A percentile compares a stretch with the other conserved stretches of the same genome.
Evolutionary conservation across 2,329 filamentous ascomycete genomes (phyloP).

Genomic region (Penicillium sp.): DNA sequence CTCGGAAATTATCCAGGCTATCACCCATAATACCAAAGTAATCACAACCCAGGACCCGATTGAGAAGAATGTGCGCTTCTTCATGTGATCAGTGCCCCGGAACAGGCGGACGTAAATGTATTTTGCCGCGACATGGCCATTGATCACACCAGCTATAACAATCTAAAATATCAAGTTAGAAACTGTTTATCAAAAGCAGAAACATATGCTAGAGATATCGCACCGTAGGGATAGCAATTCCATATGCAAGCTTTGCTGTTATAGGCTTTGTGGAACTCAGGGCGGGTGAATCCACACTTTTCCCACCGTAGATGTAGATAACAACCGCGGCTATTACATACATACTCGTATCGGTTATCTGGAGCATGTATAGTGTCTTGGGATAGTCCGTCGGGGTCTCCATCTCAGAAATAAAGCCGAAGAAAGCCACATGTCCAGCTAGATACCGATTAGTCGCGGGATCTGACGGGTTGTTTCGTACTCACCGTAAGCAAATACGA

Average conservation of each 20-base stretch:
- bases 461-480: not conserved
- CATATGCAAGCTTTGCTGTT: slow-evolving; percentile 62
- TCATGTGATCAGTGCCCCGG: slow-evolving; percentile 53
- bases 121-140: slow-evolving; percentile 62
- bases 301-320: slow-evolving; percentile 64
- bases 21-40: slow-evolving; percentile 52
- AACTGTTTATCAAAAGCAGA: too few species aligned
- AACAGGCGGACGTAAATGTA: slow-evolving; percentile 65
- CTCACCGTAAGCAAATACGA: slow-evolving; percentile 64
- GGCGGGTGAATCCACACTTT: slow-evolving; percentile 60
- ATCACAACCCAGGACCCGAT: slow-evolving; percentile 58
- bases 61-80: slow-evolving; percentile 45
- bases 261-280: slow-evolving; percentile 57
- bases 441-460: slow-evolving; percentile 22
- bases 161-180: slow-evolving; percentile 38
- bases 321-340: slow-evolving; percentile 64
- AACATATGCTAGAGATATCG: too few species aligned
- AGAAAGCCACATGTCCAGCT: slow-evolving; percentile 63
- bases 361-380: slow-evolving; percentile 59
- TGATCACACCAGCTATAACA: slow-evolving; percentile 65
- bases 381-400: slow-evolving; percentile 56
- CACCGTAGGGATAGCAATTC: slow-evolving; percentile 61
- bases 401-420: slow-evolving; percentile 63
- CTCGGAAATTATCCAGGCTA: slow-evolving; percentile 65
- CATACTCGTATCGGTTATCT: slow-evolving; percentile 55